Base-by-base conservation (phyloP, 345 rosid genomes). In the Gossypium thurberi region DNA sequence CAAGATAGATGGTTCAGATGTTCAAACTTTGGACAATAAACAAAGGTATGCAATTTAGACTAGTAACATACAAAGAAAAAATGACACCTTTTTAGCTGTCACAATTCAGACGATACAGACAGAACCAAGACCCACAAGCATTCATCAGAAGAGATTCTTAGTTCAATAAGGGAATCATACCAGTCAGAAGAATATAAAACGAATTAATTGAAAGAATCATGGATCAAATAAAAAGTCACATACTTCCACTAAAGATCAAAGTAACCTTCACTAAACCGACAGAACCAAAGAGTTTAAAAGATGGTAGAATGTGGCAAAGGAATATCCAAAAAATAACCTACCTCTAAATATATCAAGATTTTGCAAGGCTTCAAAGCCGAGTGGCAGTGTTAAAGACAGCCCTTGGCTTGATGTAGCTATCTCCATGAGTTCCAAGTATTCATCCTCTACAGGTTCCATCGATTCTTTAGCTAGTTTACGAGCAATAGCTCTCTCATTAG, bases 391-490 rank as follows among this genome's bases (percentile, higher is more conserved):
- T 52, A 97, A 90, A 51, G 82, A 50, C 56, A 96, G 77, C 70
- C 97, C 97, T 83, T 89, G 91, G 84, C 87, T 90, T 43, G 84
- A 78, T 84, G 97, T 92, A 68, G 97, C 97, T 85, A 91, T 81
- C 66, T 96, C 99, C 99, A 96, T 96, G 82, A 96, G 88, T 81
- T 96, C 99, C 78, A 93, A 85, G 78, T 93, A 98, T 74, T 96
- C 98, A 89, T 96, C 99, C 82, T 96, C 98, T 53, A 96, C 82
- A 79, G 93, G 97, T 84, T 91, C 99, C 96, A 91, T 87, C 61
- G 99, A 88, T 76, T 96, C 99, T 78, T 90, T 96, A 66, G 99
- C 99, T 82, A 93, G 87, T 80, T 84, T 91, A 65, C 98, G 92
- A 53, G 99, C 97, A 80, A 97, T 89, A 65, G 98, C 99, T 82